Base-by-base conservation (phyloP, 78 protist genomes). In the Dictyostelium discoideum region DNA sequence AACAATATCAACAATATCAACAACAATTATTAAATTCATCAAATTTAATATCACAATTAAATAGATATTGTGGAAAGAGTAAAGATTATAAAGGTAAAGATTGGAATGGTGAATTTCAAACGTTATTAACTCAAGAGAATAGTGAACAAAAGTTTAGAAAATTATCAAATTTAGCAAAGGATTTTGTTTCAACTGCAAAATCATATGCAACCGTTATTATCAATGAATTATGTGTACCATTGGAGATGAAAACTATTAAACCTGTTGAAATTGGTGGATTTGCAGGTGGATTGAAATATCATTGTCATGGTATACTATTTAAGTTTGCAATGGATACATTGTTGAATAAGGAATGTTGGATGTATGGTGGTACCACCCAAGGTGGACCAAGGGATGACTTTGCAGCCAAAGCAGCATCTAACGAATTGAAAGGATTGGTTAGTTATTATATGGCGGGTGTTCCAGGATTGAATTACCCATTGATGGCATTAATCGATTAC, bases 401-500 rank as follows among this genome's bases (percentile, higher is more conserved):
- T 29, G 97, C 97, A 7, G 73, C 92, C 2, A 95, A 95, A 22
- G 86, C 97, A 14, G 97, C 94, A 6, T 95, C 97, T 5, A 92
- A 95, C 46, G 97, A 95, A 54, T 39, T 95, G 6, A 95, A 95
- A 63, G 97, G 97, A n/a, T 50, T 95, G 54, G 92, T 90, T 42
- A 73, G 92, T 14, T 95, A 86, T 24, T 90, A 95, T 50, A 85
- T 78, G 85, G 85, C 96, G 3, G 86, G 48, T 46, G 94, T 84
- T 2, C 10, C 24, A 11, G 97, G 97, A n/a, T 57, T 95, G 40
- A 85, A 90, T 29, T 88, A 92, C 42, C 97, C 97, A 18, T 60
- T 95, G 92, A 92, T 95, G 86, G 97, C 97, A 32, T 65, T 96
- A 13, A 92, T 96, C 26, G 97, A 93, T 78, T 96, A 87, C 81